These are phyloP conservation scores for Phaeosphaeria sp. DNA, from an alignment of 2,329 filamentous ascomycete genomes.

Conservation along the genomic window DNA sequence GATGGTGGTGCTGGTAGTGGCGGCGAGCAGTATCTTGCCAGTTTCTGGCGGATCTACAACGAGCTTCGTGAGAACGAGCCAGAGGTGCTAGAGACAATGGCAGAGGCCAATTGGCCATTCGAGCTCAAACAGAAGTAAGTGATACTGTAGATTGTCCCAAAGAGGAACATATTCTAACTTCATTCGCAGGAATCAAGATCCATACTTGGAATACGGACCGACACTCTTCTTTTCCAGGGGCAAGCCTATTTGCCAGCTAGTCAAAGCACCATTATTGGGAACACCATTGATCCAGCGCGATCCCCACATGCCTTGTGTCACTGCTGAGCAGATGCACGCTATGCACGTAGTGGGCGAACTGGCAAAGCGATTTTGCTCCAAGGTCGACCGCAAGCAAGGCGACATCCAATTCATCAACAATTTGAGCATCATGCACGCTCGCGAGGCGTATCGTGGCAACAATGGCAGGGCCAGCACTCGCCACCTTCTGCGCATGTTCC, in stretches of 20 bases:
- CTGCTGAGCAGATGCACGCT: constrained; percentile 37
- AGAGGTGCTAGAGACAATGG: constrained; percentile 44
- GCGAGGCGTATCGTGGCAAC: constrained; percentile 39
- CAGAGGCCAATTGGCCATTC: constrained; percentile 44
- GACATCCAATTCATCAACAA: constrained; percentile 49
- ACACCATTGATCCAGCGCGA: constrained; percentile 40
- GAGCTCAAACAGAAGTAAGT: constrained; percentile 48
- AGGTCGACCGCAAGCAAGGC: constrained; percentile 43
- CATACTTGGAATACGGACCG: constrained; percentile 43
- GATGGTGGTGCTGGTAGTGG: constrained; percentile 39
- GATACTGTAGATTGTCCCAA: background rate
- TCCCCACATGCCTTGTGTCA: constrained; percentile 37
- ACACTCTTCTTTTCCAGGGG: constrained; percentile 45
- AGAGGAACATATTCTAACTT: constrained; percentile 5
- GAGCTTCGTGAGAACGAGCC: constrained; percentile 41
- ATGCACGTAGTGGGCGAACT: constrained; percentile 37
- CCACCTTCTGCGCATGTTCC: constrained; percentile 48
- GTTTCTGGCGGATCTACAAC: constrained; percentile 47
- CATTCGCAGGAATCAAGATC: constrained; percentile 27
- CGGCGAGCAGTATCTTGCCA: constrained; percentile 42
- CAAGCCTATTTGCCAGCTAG: constrained; percentile 46
- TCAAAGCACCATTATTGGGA: constrained; percentile 47
- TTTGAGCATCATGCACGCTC: constrained; percentile 46
- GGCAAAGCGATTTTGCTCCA: constrained; percentile 36
- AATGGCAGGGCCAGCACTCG: constrained; percentile 34